These are phyloP conservation scores for Kazachstania kunashirensis DNA, from an alignment of 805 yeast species.

Conservation along the genomic window DNA sequence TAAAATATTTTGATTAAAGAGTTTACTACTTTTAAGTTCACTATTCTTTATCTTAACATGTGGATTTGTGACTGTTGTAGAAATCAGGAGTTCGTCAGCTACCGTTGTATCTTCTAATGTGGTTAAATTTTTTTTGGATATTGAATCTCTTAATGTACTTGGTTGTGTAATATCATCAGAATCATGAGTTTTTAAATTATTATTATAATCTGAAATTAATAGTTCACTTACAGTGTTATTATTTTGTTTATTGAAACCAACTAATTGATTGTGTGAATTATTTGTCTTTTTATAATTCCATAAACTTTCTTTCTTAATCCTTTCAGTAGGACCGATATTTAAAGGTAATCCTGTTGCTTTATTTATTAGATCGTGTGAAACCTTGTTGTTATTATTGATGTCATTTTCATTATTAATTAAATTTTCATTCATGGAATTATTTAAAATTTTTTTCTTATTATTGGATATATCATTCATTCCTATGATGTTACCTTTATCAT, in stretches of 20 bases:
- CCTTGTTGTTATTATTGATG: not conserved
- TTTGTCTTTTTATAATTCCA: constrained; percentile 35
- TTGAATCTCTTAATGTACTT: constrained; percentile 25
- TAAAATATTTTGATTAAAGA: constrained; percentile 35
- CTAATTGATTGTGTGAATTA: constrained; percentile 2
- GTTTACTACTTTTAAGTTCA: constrained; percentile 29
- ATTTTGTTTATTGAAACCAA: not conserved
- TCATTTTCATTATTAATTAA: not conserved
- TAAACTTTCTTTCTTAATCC: constrained; percentile 45
- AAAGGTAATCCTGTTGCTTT: constrained; percentile 66
- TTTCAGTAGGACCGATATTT: constrained; percentile 55
- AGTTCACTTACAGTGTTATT: not conserved
- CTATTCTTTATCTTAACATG: constrained; percentile 10
- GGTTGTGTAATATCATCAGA: constrained; percentile 29
- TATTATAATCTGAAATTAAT: constrained; percentile 13
- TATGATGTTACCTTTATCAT: constrained; percentile 2
- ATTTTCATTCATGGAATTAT: not conserved
- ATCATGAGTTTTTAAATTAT: constrained; percentile 26
- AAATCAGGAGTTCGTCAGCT: not conserved
- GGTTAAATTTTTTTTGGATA: not conserved
- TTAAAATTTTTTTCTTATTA: not conserved
- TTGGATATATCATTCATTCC: constrained; percentile 2
- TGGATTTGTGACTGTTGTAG: not conserved
- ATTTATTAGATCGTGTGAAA: constrained; percentile 41
- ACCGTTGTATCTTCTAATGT: not conserved